These are phyloP conservation scores for Poa pratensis DNA, from an alignment of 176 grass and related monocot species.

Conservation along the genomic window DNA sequence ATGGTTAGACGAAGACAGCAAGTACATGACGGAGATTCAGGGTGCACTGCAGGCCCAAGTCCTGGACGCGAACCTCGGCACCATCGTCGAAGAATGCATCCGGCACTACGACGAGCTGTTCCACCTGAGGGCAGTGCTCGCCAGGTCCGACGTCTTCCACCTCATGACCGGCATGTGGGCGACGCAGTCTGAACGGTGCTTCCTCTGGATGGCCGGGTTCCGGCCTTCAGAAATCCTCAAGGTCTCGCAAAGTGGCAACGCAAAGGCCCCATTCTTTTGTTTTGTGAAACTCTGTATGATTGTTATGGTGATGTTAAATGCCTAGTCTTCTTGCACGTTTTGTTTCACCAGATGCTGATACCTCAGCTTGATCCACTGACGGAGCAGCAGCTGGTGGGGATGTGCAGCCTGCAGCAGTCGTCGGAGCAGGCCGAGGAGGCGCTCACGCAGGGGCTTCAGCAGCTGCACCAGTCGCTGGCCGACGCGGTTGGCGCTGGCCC, in stretches of 20 bases:
- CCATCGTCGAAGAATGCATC: slow-evolving; percentile 74
- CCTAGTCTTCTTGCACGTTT: background rate
- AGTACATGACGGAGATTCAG: slow-evolving; percentile 60
- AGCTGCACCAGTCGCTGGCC: slow-evolving; percentile 70
- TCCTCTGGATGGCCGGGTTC: slow-evolving; percentile 97
- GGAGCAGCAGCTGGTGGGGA: slow-evolving; percentile 78
- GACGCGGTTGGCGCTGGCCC: slow-evolving; percentile 59
- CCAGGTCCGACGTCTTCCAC: slow-evolving; percentile 83
- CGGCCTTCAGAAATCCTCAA: slow-evolving; percentile 88
- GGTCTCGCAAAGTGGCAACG: slow-evolving; percentile 31
- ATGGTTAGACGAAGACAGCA: slow-evolving; percentile 83
- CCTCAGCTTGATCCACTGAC: slow-evolving; percentile 80
- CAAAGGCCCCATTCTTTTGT: background rate
- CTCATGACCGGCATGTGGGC: slow-evolving; percentile 86
- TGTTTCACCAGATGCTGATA: slow-evolving; percentile 69
- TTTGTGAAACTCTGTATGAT: background rate
- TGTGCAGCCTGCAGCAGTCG: slow-evolving; percentile 75
- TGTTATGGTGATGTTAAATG: slow-evolving; percentile 13
- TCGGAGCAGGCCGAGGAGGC: slow-evolving; percentile 89
- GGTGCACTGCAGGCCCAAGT: slow-evolving; percentile 63
- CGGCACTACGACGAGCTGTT: slow-evolving; percentile 78
- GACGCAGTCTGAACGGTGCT: slow-evolving; percentile 75
- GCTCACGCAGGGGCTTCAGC: slow-evolving; percentile 72
- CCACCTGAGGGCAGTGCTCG: slow-evolving; percentile 64
- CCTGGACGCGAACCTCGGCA: slow-evolving; percentile 57